Evolutionary conservation across 495 filamentous ascomycete genomes (phyloP).

Genomic region (Cetradonia linearis): DNA sequence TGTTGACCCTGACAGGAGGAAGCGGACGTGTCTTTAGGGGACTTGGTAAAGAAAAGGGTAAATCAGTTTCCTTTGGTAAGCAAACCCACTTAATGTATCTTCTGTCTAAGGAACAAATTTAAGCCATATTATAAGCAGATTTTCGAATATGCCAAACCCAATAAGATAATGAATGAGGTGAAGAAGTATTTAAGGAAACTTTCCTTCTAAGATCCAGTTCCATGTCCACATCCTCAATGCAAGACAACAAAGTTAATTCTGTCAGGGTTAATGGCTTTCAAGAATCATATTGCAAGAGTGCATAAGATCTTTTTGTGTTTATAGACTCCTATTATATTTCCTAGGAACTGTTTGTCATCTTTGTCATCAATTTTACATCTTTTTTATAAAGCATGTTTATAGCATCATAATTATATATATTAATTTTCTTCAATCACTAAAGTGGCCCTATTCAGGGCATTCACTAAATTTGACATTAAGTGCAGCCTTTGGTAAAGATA

Average conservation of each 20-base stretch:
- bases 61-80: background rate
- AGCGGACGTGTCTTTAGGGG: background rate
- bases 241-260: background rate
- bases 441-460: too few relatives aligned
- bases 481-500: slow-evolving; percentile 7
- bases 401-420: too few relatives aligned
- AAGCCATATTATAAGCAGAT: background rate
- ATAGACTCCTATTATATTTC: too few relatives aligned
- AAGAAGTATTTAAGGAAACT: background rate
- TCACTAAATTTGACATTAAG: too few relatives aligned
- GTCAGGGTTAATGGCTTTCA: background rate
- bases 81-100: background rate
- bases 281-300: background rate
- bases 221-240: background rate
- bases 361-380: background rate
- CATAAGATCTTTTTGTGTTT: slow-evolving; percentile 1
- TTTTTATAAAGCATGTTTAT: background rate
- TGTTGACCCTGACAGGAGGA: too few relatives aligned
- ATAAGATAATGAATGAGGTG: background rate
- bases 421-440: too few relatives aligned
- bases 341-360: background rate
- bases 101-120: background rate
- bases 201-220: background rate
- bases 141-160: background rate
- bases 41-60: background rate